Evolutionary conservation across 306 rosid genomes (phyloP), one percentile per base, ranked within the genome.

Genomic region (Gastrolobium bilobum): DNA sequence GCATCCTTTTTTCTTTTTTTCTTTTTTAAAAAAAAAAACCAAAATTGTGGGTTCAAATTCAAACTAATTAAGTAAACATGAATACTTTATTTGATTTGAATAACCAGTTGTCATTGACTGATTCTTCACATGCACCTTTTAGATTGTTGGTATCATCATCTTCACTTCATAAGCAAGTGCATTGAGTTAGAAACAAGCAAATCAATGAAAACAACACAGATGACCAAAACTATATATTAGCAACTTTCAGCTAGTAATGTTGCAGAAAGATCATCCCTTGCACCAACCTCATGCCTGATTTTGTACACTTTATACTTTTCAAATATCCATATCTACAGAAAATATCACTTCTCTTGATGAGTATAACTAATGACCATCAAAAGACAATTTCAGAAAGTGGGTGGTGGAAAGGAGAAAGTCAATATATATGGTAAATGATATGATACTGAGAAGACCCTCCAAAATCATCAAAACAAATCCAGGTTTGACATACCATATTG

Each of bases 241-340:
- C n/a, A 71, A 38, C 52, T 52, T 38, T 38, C 40, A 39, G 59
- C 40, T 11, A 5, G 13, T 8, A n/a, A 8, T 38, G 65, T 26
- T 37, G 38, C 52, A 53, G 33, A 52, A 50, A 4, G 75, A 15
- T n/a, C 75, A 50, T 6, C 37, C 47, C 14, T 65, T 65, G 31
- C 34, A 66, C 38, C 30, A 47, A 31, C 44, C 46, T 14, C 73
- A 10, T 11, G 62, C 50, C 63, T 70, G 40, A 57, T 54, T 58
- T 26, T 72, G 40, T 71, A 52, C 54, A 72, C 20, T 20, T 20
- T 38, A 40, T 15, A 53, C 42, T 57, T 13, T 33, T 37, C 50
- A 15, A 31, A 56, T 44, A 57, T 73, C 34, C 34, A 43, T 57
- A 59, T 44, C 10, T 42, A 9, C n/a, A 53, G 20, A 26, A 40